Conservation (phyloP, 257 asterid genomes). For the Ilex asprella region DNA sequence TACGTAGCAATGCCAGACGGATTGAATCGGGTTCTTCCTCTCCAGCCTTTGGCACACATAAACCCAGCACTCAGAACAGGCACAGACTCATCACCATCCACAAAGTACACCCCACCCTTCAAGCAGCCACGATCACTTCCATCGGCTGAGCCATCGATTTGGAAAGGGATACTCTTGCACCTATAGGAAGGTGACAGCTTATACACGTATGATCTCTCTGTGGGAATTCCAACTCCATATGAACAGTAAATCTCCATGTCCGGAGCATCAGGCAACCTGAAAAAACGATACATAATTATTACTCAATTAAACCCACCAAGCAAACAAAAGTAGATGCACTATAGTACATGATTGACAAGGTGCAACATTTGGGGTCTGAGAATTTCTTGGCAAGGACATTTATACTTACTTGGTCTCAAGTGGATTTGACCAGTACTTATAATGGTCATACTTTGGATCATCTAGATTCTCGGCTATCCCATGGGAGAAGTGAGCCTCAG, state of each 20-base stretch:
- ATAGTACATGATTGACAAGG: too few relatives aligned
- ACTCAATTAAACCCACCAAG: too few relatives aligned
- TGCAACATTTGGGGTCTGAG: too few relatives aligned
- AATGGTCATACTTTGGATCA: constrained; percentile 67
- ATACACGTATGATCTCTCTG: constrained; percentile 81
- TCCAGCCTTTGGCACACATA: constrained; percentile 91
- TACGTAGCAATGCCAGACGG: constrained; percentile 63
- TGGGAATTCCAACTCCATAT: constrained; percentile 80
- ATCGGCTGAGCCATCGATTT: constrained; percentile 64
- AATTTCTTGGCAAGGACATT: too few relatives aligned
- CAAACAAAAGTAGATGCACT: too few relatives aligned
- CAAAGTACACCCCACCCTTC: constrained; percentile 65
- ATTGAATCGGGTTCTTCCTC: constrained; percentile 72
- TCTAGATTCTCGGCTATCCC: constrained; percentile 74
- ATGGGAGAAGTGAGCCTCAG: constrained; percentile 84
- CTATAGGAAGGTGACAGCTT: constrained; percentile 43
- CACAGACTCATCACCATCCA: constrained; percentile 74
- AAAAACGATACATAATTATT: neutral
- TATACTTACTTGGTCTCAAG: constrained; percentile 71
- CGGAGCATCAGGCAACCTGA: constrained; percentile 83
- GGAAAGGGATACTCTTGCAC: constrained; percentile 79
- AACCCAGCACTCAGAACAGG: constrained; percentile 71
- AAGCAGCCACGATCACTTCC: constrained; percentile 57
- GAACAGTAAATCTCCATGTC: constrained; percentile 80
- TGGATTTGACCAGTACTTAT: constrained; percentile 95